Evolutionary conservation across 495 filamentous ascomycete genomes (phyloP), one percentile per base, ranked within the genome.

Genomic region (Tuber brumale): DNA sequence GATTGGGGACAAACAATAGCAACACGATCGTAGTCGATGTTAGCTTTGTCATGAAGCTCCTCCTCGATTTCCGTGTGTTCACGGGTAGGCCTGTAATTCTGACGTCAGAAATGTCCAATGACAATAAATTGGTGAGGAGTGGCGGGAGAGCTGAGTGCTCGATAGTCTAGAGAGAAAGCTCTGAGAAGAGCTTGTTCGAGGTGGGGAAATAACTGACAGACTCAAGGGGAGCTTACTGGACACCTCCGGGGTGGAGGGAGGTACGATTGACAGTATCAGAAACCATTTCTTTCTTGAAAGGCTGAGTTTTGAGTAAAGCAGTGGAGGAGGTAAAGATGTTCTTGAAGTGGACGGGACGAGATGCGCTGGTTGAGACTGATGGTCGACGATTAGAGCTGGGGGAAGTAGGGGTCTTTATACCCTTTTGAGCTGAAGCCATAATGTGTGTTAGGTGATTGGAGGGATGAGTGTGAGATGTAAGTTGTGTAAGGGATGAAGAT

Each of bases 11-110:
- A 83, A 87, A 97, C 94, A 88, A 99, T 99, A 75, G 96, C 92
- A 81, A 99, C 95, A 81, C 96, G 92, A 86, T 97, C 93, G 84
- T 98, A 99, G 90, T 99, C 95, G 86, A 99, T 98, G 88, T 98
- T 94, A 81, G 95, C 96, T 85, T 93, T 94, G 86, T 98, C 94
- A 85, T 98, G 95, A 66, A 99, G 91, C 85, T 97, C 94, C 87
- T 97, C 94, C 86, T 98, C 94, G 74, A 97, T 89, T 85, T 97
- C 95, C 44, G 94, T 97, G 89, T 97, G 94, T 83, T 95, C 91
- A 81, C 87, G 87, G 84, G 91, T 87, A 48, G 94, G 92, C 84
- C 94, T 96, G 83, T 69, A 78, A 71, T 72, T 66, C 73, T 79
- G 74, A 80, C 74, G 78, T 83, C 61, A 80, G 78, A 66, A 35